These are phyloP conservation scores for Schizosaccharomyces osmophilus DNA, from an alignment of 805 yeast genomes.

Conservation along the genomic window DNA sequence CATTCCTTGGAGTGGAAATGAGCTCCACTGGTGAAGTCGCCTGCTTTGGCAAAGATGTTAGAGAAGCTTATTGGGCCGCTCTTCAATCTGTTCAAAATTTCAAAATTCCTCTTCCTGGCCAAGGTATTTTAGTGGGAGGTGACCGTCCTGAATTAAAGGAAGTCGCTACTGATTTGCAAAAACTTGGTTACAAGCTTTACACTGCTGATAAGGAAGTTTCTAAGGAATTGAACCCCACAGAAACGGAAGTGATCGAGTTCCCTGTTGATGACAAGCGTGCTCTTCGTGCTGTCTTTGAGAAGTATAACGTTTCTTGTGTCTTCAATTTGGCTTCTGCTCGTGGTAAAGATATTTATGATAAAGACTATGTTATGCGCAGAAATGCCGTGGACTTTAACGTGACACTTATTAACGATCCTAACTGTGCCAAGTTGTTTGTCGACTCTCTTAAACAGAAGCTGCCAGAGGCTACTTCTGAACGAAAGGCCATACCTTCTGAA, in stretches of 20 bases:
- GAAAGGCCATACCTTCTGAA: conserved; percentile 45
- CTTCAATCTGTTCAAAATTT: conserved; percentile 94
- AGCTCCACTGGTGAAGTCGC: conserved; percentile 99
- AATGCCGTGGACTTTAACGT: conserved; percentile 95
- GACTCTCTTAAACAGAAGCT: conserved; percentile 52
- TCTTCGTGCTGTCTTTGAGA: conserved; percentile 77
- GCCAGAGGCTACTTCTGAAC: conserved; percentile 11
- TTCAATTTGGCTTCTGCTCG: conserved; percentile 77
- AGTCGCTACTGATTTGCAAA: conserved; percentile 44
- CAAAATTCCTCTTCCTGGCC: conserved; percentile 73
- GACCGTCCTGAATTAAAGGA: conserved; percentile 51
- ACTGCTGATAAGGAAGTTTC: conserved; percentile 47
- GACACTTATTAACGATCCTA: conserved; percentile 90
- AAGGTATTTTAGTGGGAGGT: conserved; percentile 84
- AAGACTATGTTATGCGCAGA: conserved; percentile 94
- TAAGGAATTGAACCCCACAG: conserved; percentile 13
- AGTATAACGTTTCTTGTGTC: conserved; percentile 62
- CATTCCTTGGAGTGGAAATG: conserved; percentile 95
- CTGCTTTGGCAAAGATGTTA: conserved; percentile 81
- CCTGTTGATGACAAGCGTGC: conserved; percentile 85
- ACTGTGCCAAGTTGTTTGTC: conserved; percentile 72
- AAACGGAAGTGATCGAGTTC: conserved; percentile 39
- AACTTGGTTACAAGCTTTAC: conserved; percentile 61
- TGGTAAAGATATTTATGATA: conserved; percentile 63
- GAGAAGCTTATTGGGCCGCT: conserved; percentile 97